phyloP scores from a whole-genome alignment of 768 basidiomycete genomes.

The Tremella yokohamensis region DNA sequence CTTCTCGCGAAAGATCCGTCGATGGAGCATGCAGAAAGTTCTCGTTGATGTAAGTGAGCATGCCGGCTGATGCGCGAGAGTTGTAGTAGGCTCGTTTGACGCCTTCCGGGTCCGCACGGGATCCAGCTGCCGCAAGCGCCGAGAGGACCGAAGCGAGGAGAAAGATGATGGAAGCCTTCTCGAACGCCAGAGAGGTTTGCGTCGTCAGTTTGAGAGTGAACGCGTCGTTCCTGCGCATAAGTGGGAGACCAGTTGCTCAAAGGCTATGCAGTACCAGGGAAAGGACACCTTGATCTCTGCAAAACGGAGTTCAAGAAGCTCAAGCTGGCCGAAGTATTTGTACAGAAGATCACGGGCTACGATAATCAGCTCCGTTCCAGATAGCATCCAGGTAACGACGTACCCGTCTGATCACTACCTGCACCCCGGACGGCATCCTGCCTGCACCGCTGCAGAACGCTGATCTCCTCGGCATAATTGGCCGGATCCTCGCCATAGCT shows the following conservation, averaged over 20 bases:
- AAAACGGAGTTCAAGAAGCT: constrained; percentile 92
- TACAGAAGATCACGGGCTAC: constrained; percentile 86
- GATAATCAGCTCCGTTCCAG: background rate
- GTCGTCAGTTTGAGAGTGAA: constrained; percentile 91
- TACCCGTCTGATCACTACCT: constrained; percentile 91
- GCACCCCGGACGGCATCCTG: constrained; percentile 96
- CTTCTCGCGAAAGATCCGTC: constrained; percentile 87
- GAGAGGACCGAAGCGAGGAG: constrained; percentile 94
- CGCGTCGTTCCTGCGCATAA: constrained; percentile 67
- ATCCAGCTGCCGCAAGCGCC: constrained; percentile 65
- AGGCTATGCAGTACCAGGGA: constrained; percentile 58
- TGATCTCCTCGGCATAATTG: constrained; percentile 77
- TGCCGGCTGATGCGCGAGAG: constrained; percentile 82
- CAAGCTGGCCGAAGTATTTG: constrained; percentile 99
- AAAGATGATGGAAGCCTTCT: constrained; percentile 96
- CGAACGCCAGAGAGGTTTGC: constrained; percentile 93
- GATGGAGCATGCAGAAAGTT: constrained; percentile 98
- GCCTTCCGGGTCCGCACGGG: constrained; percentile 81
- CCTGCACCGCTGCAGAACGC: constrained; percentile 78
- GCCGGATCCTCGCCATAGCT: constrained; percentile 93
- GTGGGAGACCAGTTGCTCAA: background rate
- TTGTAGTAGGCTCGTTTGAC: constrained; percentile 90
- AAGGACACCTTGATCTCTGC: constrained; percentile 94
- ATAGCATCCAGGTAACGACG: constrained; percentile 28
- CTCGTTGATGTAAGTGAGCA: constrained; percentile 98